Percentiles rank a stretch among this genome's conserved stretches.
These are phyloP conservation scores for Metschnikowia continentalis DNA, from an alignment of 805 yeast genomes.

Conservation along the genomic window DNA sequence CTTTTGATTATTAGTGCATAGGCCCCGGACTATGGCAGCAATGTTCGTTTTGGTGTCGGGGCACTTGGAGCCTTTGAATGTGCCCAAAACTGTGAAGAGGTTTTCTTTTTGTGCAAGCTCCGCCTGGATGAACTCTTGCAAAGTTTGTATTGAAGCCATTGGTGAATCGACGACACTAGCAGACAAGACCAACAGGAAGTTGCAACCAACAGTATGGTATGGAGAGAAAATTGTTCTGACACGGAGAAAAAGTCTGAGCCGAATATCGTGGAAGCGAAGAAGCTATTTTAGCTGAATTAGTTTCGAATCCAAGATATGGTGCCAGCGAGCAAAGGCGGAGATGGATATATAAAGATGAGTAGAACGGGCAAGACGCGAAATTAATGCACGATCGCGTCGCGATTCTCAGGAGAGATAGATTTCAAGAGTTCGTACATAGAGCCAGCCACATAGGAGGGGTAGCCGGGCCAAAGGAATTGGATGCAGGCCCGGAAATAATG, in stretches of 20 bases:
- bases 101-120: slow-evolving; percentile 32
- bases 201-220: too few relatives aligned
- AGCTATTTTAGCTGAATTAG: neutral
- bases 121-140: slow-evolving; percentile 14
- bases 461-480: too few relatives aligned
- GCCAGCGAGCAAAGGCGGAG: neutral
- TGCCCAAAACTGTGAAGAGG: slow-evolving; percentile 33
- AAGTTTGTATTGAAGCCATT: neutral
- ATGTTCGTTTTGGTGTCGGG: slow-evolving; percentile 19
- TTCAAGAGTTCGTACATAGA: neutral
- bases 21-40: slow-evolving; percentile 35
- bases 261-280: neutral
- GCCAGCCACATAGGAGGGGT: neutral
- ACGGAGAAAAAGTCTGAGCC: too few relatives aligned
- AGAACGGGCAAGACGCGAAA: neutral
- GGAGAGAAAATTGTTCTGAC: too few relatives aligned
- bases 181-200: too few relatives aligned
- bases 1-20: slow-evolving; percentile 35
- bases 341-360: slow-evolving; percentile 3
- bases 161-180: neutral
- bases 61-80: slow-evolving; percentile 28
- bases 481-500: too few relatives aligned
- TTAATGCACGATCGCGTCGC: slow-evolving; percentile 5
- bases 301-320: neutral
- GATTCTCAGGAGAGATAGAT: neutral